Evolutionary conservation across 495 filamentous ascomycete genomes (phyloP).

Genomic region (Penicillium angulare): DNA sequence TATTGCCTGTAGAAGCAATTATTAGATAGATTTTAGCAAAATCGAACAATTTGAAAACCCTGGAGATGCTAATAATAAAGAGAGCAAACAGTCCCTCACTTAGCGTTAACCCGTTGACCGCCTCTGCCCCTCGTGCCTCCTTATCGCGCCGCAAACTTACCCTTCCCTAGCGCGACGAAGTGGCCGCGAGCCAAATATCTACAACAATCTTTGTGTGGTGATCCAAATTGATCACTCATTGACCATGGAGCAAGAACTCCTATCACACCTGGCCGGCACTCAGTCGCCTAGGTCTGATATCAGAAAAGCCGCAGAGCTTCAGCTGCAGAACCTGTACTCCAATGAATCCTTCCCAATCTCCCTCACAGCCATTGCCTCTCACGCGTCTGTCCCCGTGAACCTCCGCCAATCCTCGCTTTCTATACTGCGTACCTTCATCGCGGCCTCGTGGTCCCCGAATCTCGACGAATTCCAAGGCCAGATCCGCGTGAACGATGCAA

Average conservation of each 20-base stretch:
- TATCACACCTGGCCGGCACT: slow-evolving; percentile 75
- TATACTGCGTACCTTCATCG: slow-evolving; percentile 76
- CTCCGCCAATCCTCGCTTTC: slow-evolving; percentile 82
- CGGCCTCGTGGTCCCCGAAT: slow-evolving; percentile 69
- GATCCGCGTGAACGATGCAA: slow-evolving; percentile 56
- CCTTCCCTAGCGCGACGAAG: slow-evolving; percentile 5
- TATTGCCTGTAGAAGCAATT: too few species aligned
- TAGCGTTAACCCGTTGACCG: too few species aligned
- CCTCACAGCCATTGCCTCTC: slow-evolving; percentile 74
- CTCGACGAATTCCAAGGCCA: slow-evolving; percentile 70
- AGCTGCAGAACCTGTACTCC: slow-evolving; percentile 62
- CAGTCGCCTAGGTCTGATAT: slow-evolving; percentile 66
- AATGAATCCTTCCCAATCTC: slow-evolving; percentile 72
- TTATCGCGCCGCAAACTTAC: slow-evolving; percentile 26
- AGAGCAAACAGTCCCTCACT: too few species aligned
- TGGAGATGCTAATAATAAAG: too few species aligned
- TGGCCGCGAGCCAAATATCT: slow-evolving; percentile 12
- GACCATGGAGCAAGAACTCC: slow-evolving; percentile 81
- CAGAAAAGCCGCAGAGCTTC: slow-evolving; percentile 76
- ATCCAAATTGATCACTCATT: slow-evolving; percentile 8
- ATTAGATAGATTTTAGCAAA: too few species aligned
- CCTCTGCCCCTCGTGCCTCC: slow-evolving; percentile 24
- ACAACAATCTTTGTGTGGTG: background rate
- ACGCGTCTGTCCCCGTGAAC: slow-evolving; percentile 64
- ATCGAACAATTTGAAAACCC: too few species aligned